Evolutionary conservation across 163 green algal genomes (phyloP), one percentile per base, ranked within the genome.

Genomic region (Coccomyxa subellipsoidea): DNA sequence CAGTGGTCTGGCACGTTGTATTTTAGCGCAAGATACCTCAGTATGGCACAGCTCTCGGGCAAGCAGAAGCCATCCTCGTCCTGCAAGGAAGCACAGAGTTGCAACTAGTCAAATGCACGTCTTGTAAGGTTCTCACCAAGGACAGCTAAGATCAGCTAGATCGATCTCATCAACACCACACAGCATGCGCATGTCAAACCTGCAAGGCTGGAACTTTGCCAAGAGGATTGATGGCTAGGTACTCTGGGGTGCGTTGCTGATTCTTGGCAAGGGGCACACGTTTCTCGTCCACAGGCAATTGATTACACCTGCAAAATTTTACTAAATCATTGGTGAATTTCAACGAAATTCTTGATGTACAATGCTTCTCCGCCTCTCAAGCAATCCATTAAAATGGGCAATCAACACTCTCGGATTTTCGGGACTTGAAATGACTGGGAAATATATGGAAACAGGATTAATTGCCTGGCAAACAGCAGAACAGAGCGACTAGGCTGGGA

Each of bases 141-240:
- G n/a, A n/a, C n/a, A n/a, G n/a, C n/a, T n/a, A n/a, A n/a, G n/a
- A n/a, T n/a, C n/a, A n/a, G n/a, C n/a, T n/a, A n/a, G n/a, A n/a
- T n/a, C n/a, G n/a, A n/a, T n/a, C n/a, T n/a, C n/a, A n/a, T n/a
- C 47, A 66, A 29, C 12, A 12, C 47, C 47, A 66, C 47, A 66
- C 47, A 29, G 47, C 18, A 12, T 66, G n/a, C n/a, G n/a, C n/a
- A n/a, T 66, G 47, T 29, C 66, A 36, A 0, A 36, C 66, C 66
- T 85, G 37, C 25, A 85, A 66, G 66, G 75, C 81, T 39, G 81
- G 81, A 1, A 85, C 27, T 31, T 85, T 85, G 38, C 66, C 81
- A 3, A 85, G 76, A 21, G 81, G 81, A 29, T 85, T 85, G 38
- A 85, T 54, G 9, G 54, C 38, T 4, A 69, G 32, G 25, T 76